These are phyloP conservation scores for Schizosaccharomyces osmophilus DNA, from an alignment of 805 yeast genomes.

Conservation along the genomic window DNA sequence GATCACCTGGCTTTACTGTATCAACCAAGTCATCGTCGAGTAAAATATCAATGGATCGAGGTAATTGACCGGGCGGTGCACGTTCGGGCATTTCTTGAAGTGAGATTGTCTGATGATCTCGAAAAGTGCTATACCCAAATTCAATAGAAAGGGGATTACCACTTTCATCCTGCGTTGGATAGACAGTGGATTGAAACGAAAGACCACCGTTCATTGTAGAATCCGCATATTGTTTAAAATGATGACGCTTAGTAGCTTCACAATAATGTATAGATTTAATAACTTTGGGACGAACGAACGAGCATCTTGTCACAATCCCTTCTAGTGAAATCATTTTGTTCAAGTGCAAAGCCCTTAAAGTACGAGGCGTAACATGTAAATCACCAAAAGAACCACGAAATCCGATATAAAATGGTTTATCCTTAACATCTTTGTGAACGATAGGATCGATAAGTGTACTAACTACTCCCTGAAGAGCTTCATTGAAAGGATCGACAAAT, in stretches of 20 bases:
- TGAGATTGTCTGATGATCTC: slow-evolving; percentile 81
- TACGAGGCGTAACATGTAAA: slow-evolving; percentile 67
- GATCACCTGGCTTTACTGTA: slow-evolving; percentile 79
- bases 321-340: slow-evolving; percentile 71
- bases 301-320: slow-evolving; percentile 86
- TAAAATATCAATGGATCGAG: slow-evolving; percentile 77
- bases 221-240: slow-evolving; percentile 78
- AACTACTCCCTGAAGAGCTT: slow-evolving; percentile 62
- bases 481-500: slow-evolving; percentile 66
- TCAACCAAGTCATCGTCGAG: slow-evolving; percentile 90
- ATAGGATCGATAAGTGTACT: slow-evolving; percentile 41
- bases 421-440: slow-evolving; percentile 28
- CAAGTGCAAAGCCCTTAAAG: slow-evolving; percentile 50
- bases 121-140: slow-evolving; percentile 73
- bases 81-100: slow-evolving; percentile 94
- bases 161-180: slow-evolving; percentile 79
- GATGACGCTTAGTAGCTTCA: slow-evolving; percentile 58
- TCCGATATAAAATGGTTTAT: slow-evolving; percentile 45
- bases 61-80: slow-evolving; percentile 95
- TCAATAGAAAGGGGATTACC: slow-evolving; percentile 77
- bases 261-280: slow-evolving; percentile 82
- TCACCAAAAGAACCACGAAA: slow-evolving; percentile 83
- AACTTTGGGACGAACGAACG: slow-evolving; percentile 78
- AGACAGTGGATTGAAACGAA: slow-evolving; percentile 20
- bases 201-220: slow-evolving; percentile 33